A percentile compares a stretch with the other conserved stretches of the same genome.
Evolutionary conservation across 2,329 filamentous ascomycete genomes (phyloP).

Genomic region (Cladophialophora psammophila): DNA sequence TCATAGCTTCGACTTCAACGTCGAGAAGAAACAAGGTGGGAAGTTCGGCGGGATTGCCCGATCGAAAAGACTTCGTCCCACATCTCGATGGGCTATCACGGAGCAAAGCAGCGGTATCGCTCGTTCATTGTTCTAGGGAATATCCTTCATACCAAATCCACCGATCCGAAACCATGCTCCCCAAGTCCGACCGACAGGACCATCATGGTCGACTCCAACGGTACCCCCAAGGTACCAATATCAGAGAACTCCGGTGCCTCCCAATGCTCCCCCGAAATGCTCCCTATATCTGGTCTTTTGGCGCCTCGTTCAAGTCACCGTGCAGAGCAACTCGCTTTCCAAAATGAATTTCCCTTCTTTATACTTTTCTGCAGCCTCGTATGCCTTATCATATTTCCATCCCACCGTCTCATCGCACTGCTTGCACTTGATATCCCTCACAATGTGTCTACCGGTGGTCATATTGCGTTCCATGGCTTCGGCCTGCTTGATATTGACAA

Average conservation of each 20-base stretch:
- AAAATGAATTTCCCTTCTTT: conserved; percentile 99
- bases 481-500: conserved; percentile 85
- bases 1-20: background rate
- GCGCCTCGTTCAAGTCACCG: conserved; percentile 31
- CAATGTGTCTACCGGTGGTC: conserved; percentile 94
- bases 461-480: conserved; percentile 95
- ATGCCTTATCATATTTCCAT: conserved; percentile 99
- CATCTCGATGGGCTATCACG: background rate
- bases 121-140: background rate
- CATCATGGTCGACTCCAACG: background rate
- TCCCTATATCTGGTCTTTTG: background rate
- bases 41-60: conserved; percentile 9
- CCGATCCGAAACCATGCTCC: background rate
- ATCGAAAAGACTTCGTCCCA: background rate
- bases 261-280: background rate
- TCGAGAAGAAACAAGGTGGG: conserved; percentile 1
- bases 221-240: background rate
- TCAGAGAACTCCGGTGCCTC: background rate
- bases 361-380: conserved; percentile 90
- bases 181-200: background rate
- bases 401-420: conserved; percentile 93
- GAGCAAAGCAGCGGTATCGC: background rate
- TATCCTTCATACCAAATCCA: background rate
- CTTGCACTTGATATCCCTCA: conserved; percentile 89
- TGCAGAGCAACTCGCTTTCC: conserved; percentile 40